Evolutionary conservation across 768 basidiomycete genomes (phyloP).

Genomic region (Hirschioporus abietinus): DNA sequence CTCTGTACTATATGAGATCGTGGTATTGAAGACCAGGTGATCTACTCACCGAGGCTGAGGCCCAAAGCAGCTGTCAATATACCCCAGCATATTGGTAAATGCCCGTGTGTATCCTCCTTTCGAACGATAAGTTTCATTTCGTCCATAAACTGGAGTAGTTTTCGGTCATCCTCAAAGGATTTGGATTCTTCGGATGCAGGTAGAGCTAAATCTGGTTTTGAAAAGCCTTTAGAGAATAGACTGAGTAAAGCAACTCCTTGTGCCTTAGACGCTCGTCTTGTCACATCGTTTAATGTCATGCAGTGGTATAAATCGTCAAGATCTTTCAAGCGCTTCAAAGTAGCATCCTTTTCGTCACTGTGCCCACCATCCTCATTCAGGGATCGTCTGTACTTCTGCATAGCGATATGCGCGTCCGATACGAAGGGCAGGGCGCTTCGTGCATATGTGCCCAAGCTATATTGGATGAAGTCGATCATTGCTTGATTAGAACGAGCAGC

Average conservation of each 20-base stretch:
- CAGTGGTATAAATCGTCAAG: conserved; percentile 78
- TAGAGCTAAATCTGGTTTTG: conserved; percentile 35
- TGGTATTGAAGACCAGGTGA: background rate
- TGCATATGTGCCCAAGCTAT: conserved; percentile 75
- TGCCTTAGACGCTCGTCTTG: conserved; percentile 78
- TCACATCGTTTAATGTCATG: conserved; percentile 87
- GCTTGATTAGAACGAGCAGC: conserved; percentile 6
- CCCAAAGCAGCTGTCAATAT: conserved; percentile 74
- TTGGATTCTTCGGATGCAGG: conserved; percentile 16
- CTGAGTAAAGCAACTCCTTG: conserved; percentile 93
- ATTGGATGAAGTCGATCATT: conserved; percentile 54
- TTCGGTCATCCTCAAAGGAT: conserved; percentile 19
- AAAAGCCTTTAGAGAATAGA: conserved; percentile 78
- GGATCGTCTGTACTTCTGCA: conserved; percentile 23
- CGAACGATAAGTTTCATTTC: conserved; percentile 65
- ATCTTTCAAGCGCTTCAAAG: conserved; percentile 39
- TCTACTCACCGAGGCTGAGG: conserved; percentile 54
- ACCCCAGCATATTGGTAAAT: conserved; percentile 91
- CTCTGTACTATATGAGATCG: conserved; percentile 38
- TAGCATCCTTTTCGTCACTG: conserved; percentile 12
- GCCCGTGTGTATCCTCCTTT: conserved; percentile 62
- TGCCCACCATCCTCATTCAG: conserved; percentile 4
- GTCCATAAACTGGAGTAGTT: conserved; percentile 44
- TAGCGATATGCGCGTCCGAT: conserved; percentile 54
- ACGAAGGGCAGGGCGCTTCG: conserved; percentile 75